Percentiles rank a stretch among this genome's conserved stretches.
phyloP scores from a whole-genome alignment of 2,329 filamentous ascomycete genomes.

The Fusarium sororula region DNA sequence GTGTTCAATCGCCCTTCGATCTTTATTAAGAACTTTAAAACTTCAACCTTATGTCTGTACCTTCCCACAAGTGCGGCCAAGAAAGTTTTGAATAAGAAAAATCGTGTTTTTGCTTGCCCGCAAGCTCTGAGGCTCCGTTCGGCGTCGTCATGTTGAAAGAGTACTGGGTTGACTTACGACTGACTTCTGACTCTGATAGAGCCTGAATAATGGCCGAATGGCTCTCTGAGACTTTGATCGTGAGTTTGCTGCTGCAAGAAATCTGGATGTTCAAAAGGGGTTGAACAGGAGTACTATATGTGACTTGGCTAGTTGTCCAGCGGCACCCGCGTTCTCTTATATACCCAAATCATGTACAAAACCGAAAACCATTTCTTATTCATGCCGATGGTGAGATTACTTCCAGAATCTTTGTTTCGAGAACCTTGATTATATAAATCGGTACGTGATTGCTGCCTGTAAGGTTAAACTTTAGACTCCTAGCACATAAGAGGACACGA shows the following conservation, averaged over 20 bases:
- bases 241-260: neutral
- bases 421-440: neutral
- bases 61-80: too few relatives aligned
- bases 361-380: too few relatives aligned
- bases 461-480: neutral
- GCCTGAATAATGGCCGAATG: neutral
- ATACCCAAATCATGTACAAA: too few relatives aligned
- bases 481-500: neutral
- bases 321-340: neutral
- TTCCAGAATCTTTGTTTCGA: neutral
- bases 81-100: too few relatives aligned
- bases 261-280: neutral
- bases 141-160: too few relatives aligned
- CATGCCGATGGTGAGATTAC: rapidly evolving
- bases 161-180: too few relatives aligned
- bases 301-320: rapidly evolving
- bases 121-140: too few relatives aligned
- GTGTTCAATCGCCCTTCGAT: rapidly evolving
- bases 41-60: too few relatives aligned
- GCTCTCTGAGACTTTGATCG: neutral
- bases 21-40: too few relatives aligned
- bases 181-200: rapidly evolving
- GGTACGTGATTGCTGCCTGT: rapidly evolving
- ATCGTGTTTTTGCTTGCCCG: too few relatives aligned
- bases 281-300: neutral